Base-by-base conservation (phyloP, 805 yeast genomes). In the Komagataella ulmi region DNA sequence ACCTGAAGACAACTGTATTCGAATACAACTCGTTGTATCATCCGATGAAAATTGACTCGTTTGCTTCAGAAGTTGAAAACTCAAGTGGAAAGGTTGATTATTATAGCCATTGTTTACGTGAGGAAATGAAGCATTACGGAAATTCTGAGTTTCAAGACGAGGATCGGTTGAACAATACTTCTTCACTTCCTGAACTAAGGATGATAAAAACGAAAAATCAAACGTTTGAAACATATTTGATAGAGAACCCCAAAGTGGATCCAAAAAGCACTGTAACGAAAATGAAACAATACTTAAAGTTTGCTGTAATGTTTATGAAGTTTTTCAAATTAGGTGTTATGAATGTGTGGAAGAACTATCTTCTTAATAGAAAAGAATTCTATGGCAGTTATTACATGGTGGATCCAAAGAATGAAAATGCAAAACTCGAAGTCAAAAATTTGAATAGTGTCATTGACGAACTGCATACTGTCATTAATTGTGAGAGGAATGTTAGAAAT, bases 321-420 rank as follows among this genome's bases (percentile, higher is more conserved):
- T 81, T 82, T 60, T 84, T 83, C 65, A 75, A 75, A 54, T 61
- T 66, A 2, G 90, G 91, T 1, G 69, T 83, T 2, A 62, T 66
- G 18, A 76, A 75, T 55, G 75, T 82, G 0, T 80, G 83, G 79
- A 54, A 62, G 1, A 79, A 79, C 54, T 58, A 67, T 24, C 61
- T 59, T 21, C 52, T 56, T 1, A 59, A 72, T 2, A 60, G 59
- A 6, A 51, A 54, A 6, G 52, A 56, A 1, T 51, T 73, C 14
- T 54, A 59, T 23, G 56, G 58, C 10, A 57, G 61, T 19, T 62
- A 60, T 47, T 61, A 61, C 50, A 47, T 68, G 36, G 59, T 60
- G 24, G 63, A 66, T 43, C 57, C 57, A 10, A 53, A 21, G 6
- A 21, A 60, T 44, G 53, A 55, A 46, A 60, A 61, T 49, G 51